Conservation (phyloP, 1,284 basidiomycete genomes). For the Neonothopanus nambi region DNA sequence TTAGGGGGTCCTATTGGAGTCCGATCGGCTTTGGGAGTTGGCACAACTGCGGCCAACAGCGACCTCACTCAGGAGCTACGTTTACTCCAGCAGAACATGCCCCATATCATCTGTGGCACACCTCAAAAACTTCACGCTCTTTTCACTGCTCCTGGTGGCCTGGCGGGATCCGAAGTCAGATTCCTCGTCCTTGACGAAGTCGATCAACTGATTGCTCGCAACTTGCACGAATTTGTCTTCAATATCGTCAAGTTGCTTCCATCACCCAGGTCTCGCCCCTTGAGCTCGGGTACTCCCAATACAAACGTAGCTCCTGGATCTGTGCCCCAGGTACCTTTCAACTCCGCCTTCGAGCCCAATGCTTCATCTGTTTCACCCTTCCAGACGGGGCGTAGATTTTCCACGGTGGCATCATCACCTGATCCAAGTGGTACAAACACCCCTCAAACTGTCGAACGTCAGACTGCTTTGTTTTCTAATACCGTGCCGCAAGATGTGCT, state of each 20-base stretch:
- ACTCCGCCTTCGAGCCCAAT: conserved; percentile 52
- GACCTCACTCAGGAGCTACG: conserved; percentile 81
- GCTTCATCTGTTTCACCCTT: conserved; percentile 48
- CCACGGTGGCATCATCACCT: conserved; percentile 51
- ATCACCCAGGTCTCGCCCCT: conserved; percentile 72
- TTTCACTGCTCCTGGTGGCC: conserved; percentile 78
- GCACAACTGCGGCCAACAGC: conserved; percentile 60
- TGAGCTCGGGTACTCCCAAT: conserved; percentile 41
- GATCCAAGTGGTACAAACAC: conserved; percentile 33
- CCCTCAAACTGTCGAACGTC: conserved; percentile 66
- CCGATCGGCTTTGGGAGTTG: conserved; percentile 84
- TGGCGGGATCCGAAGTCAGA: conserved; percentile 81
- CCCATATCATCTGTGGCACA: conserved; percentile 95
- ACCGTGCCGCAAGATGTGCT: conserved; percentile 93
- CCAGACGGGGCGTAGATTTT: conserved; percentile 58
- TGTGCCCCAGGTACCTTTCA: conserved; percentile 34
- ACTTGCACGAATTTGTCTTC: conserved; percentile 93
- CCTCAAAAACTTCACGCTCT: conserved; percentile 95
- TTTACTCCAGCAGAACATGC: conserved; percentile 84
- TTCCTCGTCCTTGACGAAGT: conserved; percentile 96
- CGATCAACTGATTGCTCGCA: conserved; percentile 95
- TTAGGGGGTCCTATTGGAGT: conserved; percentile 91
- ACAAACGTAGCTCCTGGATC: conserved; percentile 34
- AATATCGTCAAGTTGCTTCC: conserved; percentile 90
- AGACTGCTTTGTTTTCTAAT: conserved; percentile 95